These are phyloP conservation scores for Carex arenaria DNA, from an alignment of 202 grass and related monocot species.

Conservation along the genomic window DNA sequence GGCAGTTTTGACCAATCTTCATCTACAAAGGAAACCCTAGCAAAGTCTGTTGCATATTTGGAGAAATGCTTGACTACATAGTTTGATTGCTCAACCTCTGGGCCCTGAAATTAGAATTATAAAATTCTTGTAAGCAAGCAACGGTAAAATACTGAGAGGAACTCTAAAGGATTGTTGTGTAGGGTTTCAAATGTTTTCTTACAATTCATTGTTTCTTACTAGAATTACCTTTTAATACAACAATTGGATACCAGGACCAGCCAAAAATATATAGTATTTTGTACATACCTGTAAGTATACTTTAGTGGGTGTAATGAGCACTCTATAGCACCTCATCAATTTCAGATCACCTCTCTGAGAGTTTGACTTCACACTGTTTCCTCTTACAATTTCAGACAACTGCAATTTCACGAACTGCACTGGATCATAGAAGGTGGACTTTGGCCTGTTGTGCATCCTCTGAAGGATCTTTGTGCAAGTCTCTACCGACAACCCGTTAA, in stretches of 20 bases:
- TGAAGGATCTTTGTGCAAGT: constrained; percentile 52
- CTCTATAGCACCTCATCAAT: constrained; percentile 66
- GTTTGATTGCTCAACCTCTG: constrained; percentile 82
- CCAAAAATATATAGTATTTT: neutral
- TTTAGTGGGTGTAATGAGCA: constrained; percentile 87
- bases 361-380: constrained; percentile 25
- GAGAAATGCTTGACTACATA: constrained; percentile 71
- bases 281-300: constrained; percentile 48
- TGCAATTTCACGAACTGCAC: constrained; percentile 59
- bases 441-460: constrained; percentile 77
- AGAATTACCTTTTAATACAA: neutral
- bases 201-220: neutral
- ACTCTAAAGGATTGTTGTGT: neutral
- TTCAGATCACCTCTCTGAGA: constrained; percentile 29
- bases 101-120: constrained; percentile 45
- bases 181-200: neutral
- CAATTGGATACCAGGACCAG: neutral
- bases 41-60: constrained; percentile 70
- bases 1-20: constrained; percentile 95
- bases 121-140: neutral
- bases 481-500: constrained; percentile 45
- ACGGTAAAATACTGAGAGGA: neutral
- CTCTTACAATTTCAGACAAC: constrained; percentile 39
- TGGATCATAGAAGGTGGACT: constrained; percentile 70
- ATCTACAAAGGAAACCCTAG: constrained; percentile 91